phyloP scores from a whole-genome alignment of 441 rosid species.

The Codiaeum variegatum region DNA sequence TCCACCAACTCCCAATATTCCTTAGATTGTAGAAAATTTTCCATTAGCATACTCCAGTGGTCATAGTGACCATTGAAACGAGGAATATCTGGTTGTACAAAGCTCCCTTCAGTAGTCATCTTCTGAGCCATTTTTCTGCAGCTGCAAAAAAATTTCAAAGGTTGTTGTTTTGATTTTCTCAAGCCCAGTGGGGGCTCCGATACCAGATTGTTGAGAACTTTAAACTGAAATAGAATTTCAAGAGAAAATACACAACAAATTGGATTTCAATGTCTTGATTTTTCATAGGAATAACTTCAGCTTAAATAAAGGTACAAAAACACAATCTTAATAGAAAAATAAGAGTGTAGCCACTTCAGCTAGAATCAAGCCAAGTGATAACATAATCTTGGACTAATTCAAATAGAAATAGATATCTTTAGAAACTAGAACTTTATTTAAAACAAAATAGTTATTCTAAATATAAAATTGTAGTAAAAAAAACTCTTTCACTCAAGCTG shows the following conservation, averaged over 20 bases:
- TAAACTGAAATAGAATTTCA: not conserved
- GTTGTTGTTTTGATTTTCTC: conserved; percentile 8
- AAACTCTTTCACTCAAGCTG: too few relatives aligned
- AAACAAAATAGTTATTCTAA: not conserved
- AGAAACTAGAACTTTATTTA: not conserved
- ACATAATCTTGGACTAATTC: conserved; percentile 1
- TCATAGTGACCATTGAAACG: too few relatives aligned
- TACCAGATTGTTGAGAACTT: conserved; percentile 10
- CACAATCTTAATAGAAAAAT: not conserved
- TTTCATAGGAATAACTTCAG: not conserved
- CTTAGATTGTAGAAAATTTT: too few relatives aligned
- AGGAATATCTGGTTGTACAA: too few relatives aligned
- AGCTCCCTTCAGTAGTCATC: too few relatives aligned
- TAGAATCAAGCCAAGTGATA: not conserved
- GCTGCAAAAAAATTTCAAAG: too few relatives aligned
- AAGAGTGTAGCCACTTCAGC: not conserved
- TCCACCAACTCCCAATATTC: too few relatives aligned
- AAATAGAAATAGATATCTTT: not conserved
- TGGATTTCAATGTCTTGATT: not conserved
- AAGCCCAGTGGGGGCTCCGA: conserved; percentile 14
- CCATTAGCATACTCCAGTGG: too few relatives aligned
- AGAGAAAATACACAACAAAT: conserved; percentile 6
- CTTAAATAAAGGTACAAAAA: conserved; percentile 12
- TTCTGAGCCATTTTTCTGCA: too few relatives aligned
- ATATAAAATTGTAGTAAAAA: not conserved